Base-by-base conservation (phyloP, 306 rosid genomes). In the Prosopis cineraria region DNA sequence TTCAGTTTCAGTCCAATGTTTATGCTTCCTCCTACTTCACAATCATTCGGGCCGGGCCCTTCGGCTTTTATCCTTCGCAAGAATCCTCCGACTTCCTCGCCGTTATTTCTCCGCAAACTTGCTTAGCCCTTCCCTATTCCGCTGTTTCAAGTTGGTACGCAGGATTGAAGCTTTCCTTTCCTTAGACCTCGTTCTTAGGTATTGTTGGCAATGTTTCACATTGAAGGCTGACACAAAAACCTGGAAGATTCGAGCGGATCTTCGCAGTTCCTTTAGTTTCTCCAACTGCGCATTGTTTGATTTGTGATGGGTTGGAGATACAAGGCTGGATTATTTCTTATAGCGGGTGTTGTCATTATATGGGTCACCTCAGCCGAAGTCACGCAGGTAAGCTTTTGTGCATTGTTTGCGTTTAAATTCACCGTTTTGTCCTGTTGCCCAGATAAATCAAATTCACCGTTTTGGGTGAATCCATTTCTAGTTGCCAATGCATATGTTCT, bases 301-400 rank as follows among this genome's bases (percentile, higher is more conserved):
- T 72, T 83, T 77, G 78, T 70, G 47, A 91, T 91, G 98, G 91
- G 90, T 80, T 93, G 90, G 93, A 96, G 85, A 73, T 96, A 91
- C 47, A 93, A 85, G 53, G 93, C 91, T 67, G 99, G 97, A 43
- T 83, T 96, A 87, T 83, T 90, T 78, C 93, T 93, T 41, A 91
- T 93, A 79, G 96, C 72, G 36, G 86, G 91, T 60, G 99, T 93
- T 56, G 96, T 96, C 69, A 65, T 96, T 76, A 96, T 93, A 50
- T 96, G 99, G 99, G 98, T 95, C 22, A 80, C 88, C 81, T 95
- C 99, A 20, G 97, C 99, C 33, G 99, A 95, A 87, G 98, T 95
- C 45, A 95, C 99, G 43, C 99, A 96, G 97, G 99, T 92, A 74
- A 19, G 79, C 0, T 81, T 39, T 37, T 73, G 33, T 53, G 41